Percentiles rank a stretch among this genome's conserved stretches.
These are phyloP conservation scores for Cystobasidium pallidum DNA, from an alignment of 1,284 basidiomycete species.

Conservation along the genomic window DNA sequence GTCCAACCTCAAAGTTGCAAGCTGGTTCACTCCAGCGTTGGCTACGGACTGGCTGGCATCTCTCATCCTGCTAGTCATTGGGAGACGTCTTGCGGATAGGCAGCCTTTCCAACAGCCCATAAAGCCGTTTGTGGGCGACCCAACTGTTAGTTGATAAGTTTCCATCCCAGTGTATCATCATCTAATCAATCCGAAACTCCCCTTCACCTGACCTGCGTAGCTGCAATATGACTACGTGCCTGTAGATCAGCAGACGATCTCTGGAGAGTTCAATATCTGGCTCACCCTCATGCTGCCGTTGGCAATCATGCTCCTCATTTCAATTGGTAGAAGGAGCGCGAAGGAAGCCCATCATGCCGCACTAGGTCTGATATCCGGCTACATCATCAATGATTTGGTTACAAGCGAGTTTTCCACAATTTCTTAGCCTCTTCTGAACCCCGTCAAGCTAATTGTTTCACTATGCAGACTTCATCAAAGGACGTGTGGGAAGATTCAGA, in stretches of 20 bases:
- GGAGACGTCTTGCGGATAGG: not conserved
- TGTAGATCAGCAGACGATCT: slow-evolving; percentile 11
- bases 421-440: too few species aligned
- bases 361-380: slow-evolving; percentile 42
- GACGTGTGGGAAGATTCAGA: slow-evolving; percentile 66
- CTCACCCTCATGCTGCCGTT: slow-evolving; percentile 48
- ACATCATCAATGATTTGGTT: slow-evolving; percentile 26
- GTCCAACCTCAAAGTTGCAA: slow-evolving; percentile 2
- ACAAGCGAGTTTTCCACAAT: slow-evolving; percentile 12
- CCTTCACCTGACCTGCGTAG: slow-evolving; percentile 1
- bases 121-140: slow-evolving; percentile 43
- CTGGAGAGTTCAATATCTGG: slow-evolving; percentile 37
- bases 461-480: slow-evolving; percentile 61
- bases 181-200: not conserved
- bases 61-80: slow-evolving; percentile 26
- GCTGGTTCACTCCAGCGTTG: slow-evolving; percentile 46
- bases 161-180: not conserved
- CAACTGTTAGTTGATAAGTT: slow-evolving; percentile 17
- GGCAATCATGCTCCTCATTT: slow-evolving; percentile 45
- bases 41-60: slow-evolving; percentile 49
- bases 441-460: slow-evolving; percentile 39
- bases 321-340: slow-evolving; percentile 28
- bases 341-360: slow-evolving; percentile 50
- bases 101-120: slow-evolving; percentile 42
- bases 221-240: slow-evolving; percentile 42